Base-by-base conservation (phyloP, 352 stramenopile species). In the Globisporangium splendens region DNA sequence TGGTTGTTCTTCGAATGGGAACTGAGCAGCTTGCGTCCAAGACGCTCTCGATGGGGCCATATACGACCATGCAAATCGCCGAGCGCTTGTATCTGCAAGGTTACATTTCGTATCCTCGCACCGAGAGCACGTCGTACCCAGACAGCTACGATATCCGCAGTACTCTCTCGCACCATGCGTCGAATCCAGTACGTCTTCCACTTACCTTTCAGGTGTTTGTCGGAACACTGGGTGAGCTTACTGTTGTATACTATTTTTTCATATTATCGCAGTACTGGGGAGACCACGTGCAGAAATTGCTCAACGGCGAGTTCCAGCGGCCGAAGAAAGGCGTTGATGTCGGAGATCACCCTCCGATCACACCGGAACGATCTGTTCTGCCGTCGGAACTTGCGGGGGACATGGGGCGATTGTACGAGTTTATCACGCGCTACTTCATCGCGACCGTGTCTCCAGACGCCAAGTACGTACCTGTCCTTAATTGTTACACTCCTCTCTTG, bases 71-170 rank as follows among this genome's bases (percentile, higher is more conserved):
- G 70, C 71, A 84, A 62, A 70, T 79, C 46, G 89, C 89, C 17
- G 89, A 97, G 62, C 62, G 79, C 3, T 64, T 97, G 3, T 97
- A 96, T 66, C 55, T 96, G 1, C 84, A 75, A 63, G 86, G 88
- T 13, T 97, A 94, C 65, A 73, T 97, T 14, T 94, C 81, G 15
- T 96, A 96, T 69, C 89, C 89, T 46, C 58, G 87, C 64, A 96
- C 88, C 6, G 89, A 97, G 62, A 88, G 71, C 18, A 91, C 83
- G 10, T 70, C 73, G 11, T 97, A 96, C 68, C 88, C 86, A 0
- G 83, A 87, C 20, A 88, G 73, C 10, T 97, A 94, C 69, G 85
- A 97, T 61, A 88, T 96, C 39, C 60, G 63, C 12, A 76, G 79
- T 14, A 84, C 73, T 8, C 68, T 96, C 15, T 63, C 82, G 59